phyloP scores from a whole-genome alignment of 1,284 basidiomycete genomes.

The Neonothopanus nambi region DNA sequence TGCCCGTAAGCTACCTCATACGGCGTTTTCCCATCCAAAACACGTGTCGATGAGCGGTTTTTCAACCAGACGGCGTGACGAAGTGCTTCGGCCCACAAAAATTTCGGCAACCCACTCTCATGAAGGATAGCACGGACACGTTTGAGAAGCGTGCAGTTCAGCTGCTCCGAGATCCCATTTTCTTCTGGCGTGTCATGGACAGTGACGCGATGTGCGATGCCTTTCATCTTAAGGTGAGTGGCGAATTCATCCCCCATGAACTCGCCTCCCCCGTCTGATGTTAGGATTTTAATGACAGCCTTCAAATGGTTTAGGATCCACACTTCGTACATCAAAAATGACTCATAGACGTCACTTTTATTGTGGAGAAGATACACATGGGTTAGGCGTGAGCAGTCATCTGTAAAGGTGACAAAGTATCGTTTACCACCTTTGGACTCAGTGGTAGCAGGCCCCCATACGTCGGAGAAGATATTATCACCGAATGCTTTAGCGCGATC shows the following conservation, averaged over 20 bases:
- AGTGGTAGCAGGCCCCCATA: slow-evolving; percentile 38
- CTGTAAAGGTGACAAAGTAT: slow-evolving; percentile 27
- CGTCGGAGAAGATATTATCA: slow-evolving; percentile 33
- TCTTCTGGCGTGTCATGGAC: slow-evolving; percentile 31
- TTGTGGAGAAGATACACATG: slow-evolving; percentile 20
- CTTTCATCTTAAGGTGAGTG: slow-evolving; percentile 18
- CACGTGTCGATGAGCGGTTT: slow-evolving; percentile 27
- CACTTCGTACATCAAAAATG: slow-evolving; percentile 18
- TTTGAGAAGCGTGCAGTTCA: slow-evolving; percentile 27
- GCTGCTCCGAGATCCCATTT: slow-evolving; percentile 31
- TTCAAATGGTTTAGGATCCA: slow-evolving; percentile 14
- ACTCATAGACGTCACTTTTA: slow-evolving; percentile 23
- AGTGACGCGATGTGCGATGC: slow-evolving; percentile 25
- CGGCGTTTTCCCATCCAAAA: slow-evolving; percentile 22
- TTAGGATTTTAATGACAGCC: slow-evolving; percentile 16
- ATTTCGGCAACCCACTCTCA: slow-evolving; percentile 17
- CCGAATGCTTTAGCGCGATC: slow-evolving; percentile 21
- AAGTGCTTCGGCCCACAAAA: slow-evolving; percentile 25
- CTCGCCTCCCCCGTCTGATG: slow-evolving; percentile 29
- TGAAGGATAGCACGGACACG: slow-evolving; percentile 21
- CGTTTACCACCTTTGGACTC: slow-evolving; percentile 22
- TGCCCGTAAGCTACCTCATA: slow-evolving; percentile 17
- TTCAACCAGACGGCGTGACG: slow-evolving; percentile 24
- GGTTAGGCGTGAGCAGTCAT: slow-evolving; percentile 23
- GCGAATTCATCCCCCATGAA: slow-evolving; percentile 22